phyloP scores from a whole-genome alignment of 805 yeast species.

The Lachancea meyersii region DNA sequence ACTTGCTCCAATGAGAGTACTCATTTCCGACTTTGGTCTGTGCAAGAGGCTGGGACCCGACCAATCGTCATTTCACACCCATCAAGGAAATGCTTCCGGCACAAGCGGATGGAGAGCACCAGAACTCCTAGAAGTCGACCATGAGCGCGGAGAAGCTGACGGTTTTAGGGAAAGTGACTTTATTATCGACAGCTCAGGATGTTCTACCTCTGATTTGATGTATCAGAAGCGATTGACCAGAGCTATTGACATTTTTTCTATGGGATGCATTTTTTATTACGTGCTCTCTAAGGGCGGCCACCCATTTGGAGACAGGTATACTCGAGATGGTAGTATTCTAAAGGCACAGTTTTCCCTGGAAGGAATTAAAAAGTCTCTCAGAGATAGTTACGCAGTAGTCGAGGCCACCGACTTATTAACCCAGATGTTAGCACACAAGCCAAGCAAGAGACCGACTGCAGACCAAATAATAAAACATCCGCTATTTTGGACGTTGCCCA shows the following conservation, averaged over 20 bases:
- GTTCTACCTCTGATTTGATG: constrained; percentile 35
- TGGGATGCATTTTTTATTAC: constrained; percentile 91
- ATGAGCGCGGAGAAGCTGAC: constrained; percentile 17
- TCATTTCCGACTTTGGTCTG: constrained; percentile 93
- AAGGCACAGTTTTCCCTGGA: constrained; percentile 53
- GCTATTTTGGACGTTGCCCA: constrained; percentile 71
- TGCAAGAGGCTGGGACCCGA: constrained; percentile 89
- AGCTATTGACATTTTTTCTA: constrained; percentile 87
- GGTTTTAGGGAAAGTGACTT: constrained; percentile 13
- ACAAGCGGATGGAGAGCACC: constrained; percentile 99
- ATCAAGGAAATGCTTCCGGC: constrained; percentile 83
- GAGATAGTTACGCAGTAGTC: constrained; percentile 26
- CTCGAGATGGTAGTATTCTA: constrained; percentile 84
- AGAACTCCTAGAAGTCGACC: constrained; percentile 47
- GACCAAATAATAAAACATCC: constrained; percentile 71
- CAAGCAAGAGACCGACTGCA: constrained; percentile 68
- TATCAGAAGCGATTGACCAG: constrained; percentile 64
- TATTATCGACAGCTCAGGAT: constrained; percentile 25
- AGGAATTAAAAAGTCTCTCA: constrained; percentile 30
- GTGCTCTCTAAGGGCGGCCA: constrained; percentile 77
- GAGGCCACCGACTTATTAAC: constrained; percentile 72
- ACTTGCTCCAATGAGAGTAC: constrained; percentile 40
- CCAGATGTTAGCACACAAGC: constrained; percentile 65
- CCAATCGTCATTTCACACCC: constrained; percentile 89
- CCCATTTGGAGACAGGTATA: constrained; percentile 90